Percentiles rank a stretch among this genome's conserved stretches.
Conservation (phyloP, 345 rosid genomes). For the Acer campestre region DNA sequence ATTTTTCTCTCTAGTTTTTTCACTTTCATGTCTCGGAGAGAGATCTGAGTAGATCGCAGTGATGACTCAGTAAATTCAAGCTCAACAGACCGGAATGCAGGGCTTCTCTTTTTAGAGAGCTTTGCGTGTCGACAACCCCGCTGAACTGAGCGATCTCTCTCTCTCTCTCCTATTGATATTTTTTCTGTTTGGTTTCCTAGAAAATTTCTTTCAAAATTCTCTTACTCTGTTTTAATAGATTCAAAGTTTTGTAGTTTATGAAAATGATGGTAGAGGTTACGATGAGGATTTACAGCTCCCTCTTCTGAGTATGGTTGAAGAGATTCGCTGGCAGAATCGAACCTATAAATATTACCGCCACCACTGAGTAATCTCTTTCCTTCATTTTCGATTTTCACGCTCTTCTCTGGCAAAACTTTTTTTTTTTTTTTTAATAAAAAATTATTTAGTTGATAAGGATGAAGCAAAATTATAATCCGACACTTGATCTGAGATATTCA, state of each 20-base stretch:
- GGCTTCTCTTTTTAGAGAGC: conserved; percentile 44
- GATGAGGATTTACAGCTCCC: conserved; percentile 69
- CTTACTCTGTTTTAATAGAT: background rate
- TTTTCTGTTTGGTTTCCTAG: background rate
- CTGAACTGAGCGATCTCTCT: conserved; percentile 67
- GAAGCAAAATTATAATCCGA: conserved; percentile 59
- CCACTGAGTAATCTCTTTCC: conserved; percentile 53
- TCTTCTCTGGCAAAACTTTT: background rate
- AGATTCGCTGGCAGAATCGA: conserved; percentile 73
- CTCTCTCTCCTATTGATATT: background rate
- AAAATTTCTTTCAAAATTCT: background rate
- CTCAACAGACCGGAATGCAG: conserved; percentile 99
- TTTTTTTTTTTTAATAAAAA: background rate
- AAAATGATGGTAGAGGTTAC: conserved; percentile 29
- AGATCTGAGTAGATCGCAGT: conserved; percentile 38
- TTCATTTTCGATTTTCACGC: too few species aligned
- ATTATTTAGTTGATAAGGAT: conserved; percentile 37
- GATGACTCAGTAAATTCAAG: conserved; percentile 88
- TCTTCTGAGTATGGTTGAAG: conserved; percentile 59
- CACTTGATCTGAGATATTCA: conserved; percentile 61
- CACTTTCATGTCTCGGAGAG: background rate
- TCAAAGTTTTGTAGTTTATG: background rate
- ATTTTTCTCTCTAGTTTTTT: too few species aligned
- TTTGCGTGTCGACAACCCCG: conserved; percentile 86
- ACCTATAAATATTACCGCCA: conserved; percentile 47